These are phyloP conservation scores for Onygena corvina DNA, from an alignment of 2,329 filamentous ascomycete species.

Conservation along the genomic window DNA sequence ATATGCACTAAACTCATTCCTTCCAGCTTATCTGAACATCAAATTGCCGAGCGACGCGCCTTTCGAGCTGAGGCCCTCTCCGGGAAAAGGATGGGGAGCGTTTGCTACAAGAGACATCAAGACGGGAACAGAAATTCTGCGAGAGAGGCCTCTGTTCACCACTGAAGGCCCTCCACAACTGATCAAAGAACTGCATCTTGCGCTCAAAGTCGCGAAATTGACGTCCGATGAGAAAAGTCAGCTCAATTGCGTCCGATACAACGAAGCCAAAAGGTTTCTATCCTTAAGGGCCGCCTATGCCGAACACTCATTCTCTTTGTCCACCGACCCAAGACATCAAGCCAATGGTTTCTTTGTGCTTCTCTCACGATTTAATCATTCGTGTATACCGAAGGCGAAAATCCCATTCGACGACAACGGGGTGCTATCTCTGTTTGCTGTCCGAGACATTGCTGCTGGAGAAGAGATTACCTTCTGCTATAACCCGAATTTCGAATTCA, in stretches of 20 bases:
- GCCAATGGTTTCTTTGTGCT: not conserved
- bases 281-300: not conserved
- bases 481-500: constrained; percentile 3
- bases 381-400: constrained; percentile 19
- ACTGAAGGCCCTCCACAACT: constrained; percentile 3
- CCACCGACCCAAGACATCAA: not conserved
- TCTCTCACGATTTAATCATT: constrained; percentile 18
- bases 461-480: constrained; percentile 19
- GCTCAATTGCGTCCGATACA: constrained; percentile 3
- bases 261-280: not conserved
- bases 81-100: constrained; percentile 2
- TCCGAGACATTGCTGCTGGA: constrained; percentile 16
- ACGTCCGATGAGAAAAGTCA: constrained; percentile 3
- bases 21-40: constrained; percentile 11
- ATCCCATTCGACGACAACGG: constrained; percentile 10
- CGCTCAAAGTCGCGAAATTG: no score
- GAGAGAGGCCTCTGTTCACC: constrained; percentile 2
- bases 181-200: no score
- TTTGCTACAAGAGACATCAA: constrained; percentile 1
- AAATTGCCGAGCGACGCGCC: constrained; percentile 10
- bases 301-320: not conserved
- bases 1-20: not conserved
- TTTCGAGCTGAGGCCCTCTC: constrained; percentile 11
- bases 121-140: not conserved
- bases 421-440: constrained; percentile 15